Evolutionary conservation across 2,329 filamentous ascomycete species (phyloP).

Genomic region (Sporothrix schenckii): DNA sequence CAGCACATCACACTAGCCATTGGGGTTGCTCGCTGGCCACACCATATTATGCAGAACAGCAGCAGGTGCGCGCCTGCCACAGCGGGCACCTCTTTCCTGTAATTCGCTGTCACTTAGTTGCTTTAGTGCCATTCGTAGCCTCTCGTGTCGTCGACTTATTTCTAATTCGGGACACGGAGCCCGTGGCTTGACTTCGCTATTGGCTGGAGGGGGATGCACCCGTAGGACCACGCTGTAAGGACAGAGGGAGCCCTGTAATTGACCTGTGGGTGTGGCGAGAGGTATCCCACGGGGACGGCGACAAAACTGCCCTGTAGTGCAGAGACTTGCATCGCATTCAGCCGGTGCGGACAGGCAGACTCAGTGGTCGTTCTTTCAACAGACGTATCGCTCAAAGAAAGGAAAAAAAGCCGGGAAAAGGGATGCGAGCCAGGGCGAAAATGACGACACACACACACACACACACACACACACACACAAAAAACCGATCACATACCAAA

Average conservation of each 20-base stretch:
- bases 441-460: not conserved
- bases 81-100: not conserved
- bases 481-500: too few species aligned
- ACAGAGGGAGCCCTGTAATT: conserved; percentile 3
- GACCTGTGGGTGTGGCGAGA: not conserved
- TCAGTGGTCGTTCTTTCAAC: not conserved
- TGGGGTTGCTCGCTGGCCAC: conserved; percentile 11
- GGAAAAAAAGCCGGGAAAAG: not conserved
- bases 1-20: conserved; percentile 39
- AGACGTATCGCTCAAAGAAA: not conserved
- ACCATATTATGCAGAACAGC: conserved; percentile 39
- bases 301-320: not conserved
- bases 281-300: not conserved
- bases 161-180: conserved; percentile 45
- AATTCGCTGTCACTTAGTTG: conserved; percentile 14
- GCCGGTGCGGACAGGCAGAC: conserved; percentile 15
- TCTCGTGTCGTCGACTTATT: conserved; percentile 35
- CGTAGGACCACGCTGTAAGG: not conserved
- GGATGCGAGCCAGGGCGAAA: not conserved
- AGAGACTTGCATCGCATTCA: conserved; percentile 23
- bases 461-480: too few species aligned
- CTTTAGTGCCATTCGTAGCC: not conserved
- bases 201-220: conserved; percentile 7
- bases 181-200: conserved; percentile 34
- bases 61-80: conserved; percentile 25